Evolutionary conservation across 2,329 filamentous ascomycete species (phyloP), one percentile per base, ranked within the genome.

Genomic region (Claviceps spartinae): DNA sequence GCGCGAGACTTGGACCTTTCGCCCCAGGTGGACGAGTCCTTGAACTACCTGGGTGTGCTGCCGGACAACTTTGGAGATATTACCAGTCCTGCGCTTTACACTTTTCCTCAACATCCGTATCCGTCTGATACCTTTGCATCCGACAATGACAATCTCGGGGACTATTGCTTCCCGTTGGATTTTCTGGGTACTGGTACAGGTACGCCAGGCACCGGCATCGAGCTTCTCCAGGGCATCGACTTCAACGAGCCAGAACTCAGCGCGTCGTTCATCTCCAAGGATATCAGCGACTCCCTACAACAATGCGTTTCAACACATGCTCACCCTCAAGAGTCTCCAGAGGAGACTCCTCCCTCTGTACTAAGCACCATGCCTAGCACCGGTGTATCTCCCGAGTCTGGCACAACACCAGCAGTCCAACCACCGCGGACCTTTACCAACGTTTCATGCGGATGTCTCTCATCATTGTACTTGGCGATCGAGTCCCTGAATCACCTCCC

Each of bases 401-500:
- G 6, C 42, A 8, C 37, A 11, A 48, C 14, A 24, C 42, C 1
- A 47, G 50, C 9, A 30, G 11, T 20, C 20, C 22, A 36, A 54
- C 16, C 52, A 52, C 38, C 51, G 47, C 62, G 58, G 37, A 47
- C 63, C 18, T 54, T 63, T n/a, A 64, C 64, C 14, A 62, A 54
- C 43, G 58, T 63, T 24, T 53, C 58, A 16, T 81, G 78, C 55
- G 61, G 67, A 52, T 81, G 78, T 55, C 69, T 75, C 1, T 69
- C 72, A 0, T 68, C 64, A 14, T 67, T 81, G 14, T 78, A 74
- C 59, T 67, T 74, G 5, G 70, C 76, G 4, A 66, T 80, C 3
- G 70, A 75, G 54, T 71, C 72, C 20, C 69, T 81, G 54, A 69
- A 71, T 48, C 67, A 65, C 42, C 67, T 78, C 1, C 71, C 76